These are phyloP conservation scores for Microbotryomycetes sp. DNA, from an alignment of 1,284 basidiomycete species.

Conservation along the genomic window DNA sequence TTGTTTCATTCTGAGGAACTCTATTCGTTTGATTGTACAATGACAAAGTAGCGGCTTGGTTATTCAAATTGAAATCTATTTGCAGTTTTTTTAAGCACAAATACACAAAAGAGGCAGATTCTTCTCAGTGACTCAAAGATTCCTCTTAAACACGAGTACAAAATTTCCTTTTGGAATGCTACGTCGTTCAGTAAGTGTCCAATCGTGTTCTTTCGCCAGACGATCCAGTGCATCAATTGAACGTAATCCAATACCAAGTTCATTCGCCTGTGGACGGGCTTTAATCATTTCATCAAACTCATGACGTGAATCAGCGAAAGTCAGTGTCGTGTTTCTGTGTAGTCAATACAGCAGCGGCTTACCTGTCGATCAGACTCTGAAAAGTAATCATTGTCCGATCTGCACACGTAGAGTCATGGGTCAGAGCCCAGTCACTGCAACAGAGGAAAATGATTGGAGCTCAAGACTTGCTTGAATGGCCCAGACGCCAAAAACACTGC, in stretches of 20 bases:
- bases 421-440: neutral
- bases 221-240: neutral
- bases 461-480: neutral
- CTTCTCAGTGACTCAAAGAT: too few species aligned
- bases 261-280: slow-evolving; percentile 5
- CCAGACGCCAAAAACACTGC: neutral
- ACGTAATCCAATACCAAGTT: slow-evolving; percentile 16
- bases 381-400: slow-evolving; percentile 17
- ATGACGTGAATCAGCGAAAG: neutral
- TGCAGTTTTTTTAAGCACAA: too few species aligned
- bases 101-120: too few species aligned
- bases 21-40: too few species aligned
- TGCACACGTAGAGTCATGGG: slow-evolving; percentile 26
- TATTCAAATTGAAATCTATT: too few species aligned
- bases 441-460: neutral
- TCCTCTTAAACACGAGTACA: neutral
- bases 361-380: slow-evolving; percentile 15
- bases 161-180: neutral
- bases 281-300: slow-evolving; percentile 25
- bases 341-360: neutral
- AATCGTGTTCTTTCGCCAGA: neutral
- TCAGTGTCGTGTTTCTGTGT: neutral
- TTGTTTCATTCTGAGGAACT: too few species aligned
- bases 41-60: too few species aligned
- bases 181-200: neutral